Base-by-base conservation (phyloP, 257 asterid species). In the Craterostigma plantagineum region DNA sequence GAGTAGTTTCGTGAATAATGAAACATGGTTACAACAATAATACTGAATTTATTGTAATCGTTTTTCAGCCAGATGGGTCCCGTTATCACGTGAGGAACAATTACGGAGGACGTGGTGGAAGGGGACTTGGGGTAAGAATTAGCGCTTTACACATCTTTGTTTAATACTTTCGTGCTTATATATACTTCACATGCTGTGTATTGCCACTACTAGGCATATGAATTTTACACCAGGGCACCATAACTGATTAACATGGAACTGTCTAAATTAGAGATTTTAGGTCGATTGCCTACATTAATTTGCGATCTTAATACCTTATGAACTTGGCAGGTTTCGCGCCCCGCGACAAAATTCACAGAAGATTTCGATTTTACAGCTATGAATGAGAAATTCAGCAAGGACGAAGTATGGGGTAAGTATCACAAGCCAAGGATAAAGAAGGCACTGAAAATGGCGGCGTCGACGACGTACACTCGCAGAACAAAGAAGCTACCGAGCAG, bases 351-450 rank as follows among this genome's bases (percentile, higher is more conserved):
- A 57, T 87, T 87, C 50, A 66, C 91, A 1, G 97, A 87, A 66
- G 97, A 87, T 56, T 87, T 87, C 54, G 95, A 87, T 63, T 87
- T 87, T 56, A 74, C 50, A 58, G 97, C 97, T 36, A 87, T 87
- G 97, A 87, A 87, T 76, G 97, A 87, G 60, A 87, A 79, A 61
- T 87, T 87, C 66, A 82, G 82, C 0, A 87, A 87, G 71, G 92
- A 87, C 45, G 95, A 81, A 69, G 97, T 87, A 1, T 87, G 97
- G 97, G 97, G 97, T 40, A 81, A 81, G 66, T 47, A 48, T 58
- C 67, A 34, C 74, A 59, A 16, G 39, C 53, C 16, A 76, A 69
- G 64, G 90, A 73, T 58, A 57, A 63, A 45, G 87, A 75, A 53
- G 84, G 69, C 48, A 64, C 71, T 46, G 90, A 40, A 44, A 54